These are phyloP conservation scores for Lumnitzera racemosa DNA, from an alignment of 345 rosid genomes.

Conservation along the genomic window DNA sequence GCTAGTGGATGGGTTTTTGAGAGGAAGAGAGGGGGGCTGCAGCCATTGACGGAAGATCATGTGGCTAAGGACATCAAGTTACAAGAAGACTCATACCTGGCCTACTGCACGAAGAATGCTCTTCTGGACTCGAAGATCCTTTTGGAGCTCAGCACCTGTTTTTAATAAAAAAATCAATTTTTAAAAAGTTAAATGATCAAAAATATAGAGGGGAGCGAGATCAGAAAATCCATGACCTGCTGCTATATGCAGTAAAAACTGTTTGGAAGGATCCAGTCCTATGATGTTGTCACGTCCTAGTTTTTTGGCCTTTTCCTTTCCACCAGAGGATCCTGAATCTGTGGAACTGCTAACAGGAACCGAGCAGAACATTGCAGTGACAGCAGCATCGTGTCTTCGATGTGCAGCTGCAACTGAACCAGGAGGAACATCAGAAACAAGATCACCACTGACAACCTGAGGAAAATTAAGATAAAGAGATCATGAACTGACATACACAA, in stretches of 20 bases:
- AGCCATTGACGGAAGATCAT: background rate
- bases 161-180: constrained; percentile 8
- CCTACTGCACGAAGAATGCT: constrained; percentile 77
- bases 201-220: background rate
- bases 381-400: constrained; percentile 81
- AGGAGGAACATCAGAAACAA: constrained; percentile 93
- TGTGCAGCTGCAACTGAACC: constrained; percentile 91
- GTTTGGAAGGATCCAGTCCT: constrained; percentile 73
- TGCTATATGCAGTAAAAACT: constrained; percentile 72
- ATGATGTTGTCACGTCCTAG: constrained; percentile 62
- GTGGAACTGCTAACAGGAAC: constrained; percentile 72
- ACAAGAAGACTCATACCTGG: constrained; percentile 39
- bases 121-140: constrained; percentile 67
- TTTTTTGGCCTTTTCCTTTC: constrained; percentile 90
- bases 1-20: no score
- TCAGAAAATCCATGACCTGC: constrained; percentile 39
- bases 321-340: constrained; percentile 62
- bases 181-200: constrained; percentile 5
- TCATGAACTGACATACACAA: background rate
- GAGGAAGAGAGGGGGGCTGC: no score
- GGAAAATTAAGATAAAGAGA: constrained; percentile 9
- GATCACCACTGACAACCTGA: constrained; percentile 96
- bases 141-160: constrained; percentile 72
- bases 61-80: constrained; percentile 1
- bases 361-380: constrained; percentile 87